A percentile compares a stretch with the other conserved stretches of the same genome.
Conservation (phyloP, 2,329 filamentous ascomycete species). For the Stromatinia cepivora region DNA sequence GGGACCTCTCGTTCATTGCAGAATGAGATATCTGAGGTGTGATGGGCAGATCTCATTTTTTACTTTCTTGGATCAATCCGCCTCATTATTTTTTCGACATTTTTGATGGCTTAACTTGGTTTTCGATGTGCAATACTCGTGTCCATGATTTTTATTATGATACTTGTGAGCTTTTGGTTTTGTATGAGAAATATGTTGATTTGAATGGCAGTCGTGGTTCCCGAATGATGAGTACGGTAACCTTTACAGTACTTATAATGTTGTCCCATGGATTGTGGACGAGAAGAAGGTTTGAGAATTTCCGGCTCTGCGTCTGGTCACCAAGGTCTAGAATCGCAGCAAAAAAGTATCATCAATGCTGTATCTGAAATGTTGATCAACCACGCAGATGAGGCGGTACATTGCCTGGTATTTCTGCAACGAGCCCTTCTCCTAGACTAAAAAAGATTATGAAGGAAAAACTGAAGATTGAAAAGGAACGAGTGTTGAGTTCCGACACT, state of each 20-base stretch:
- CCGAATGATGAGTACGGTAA: background rate
- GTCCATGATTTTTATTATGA: background rate
- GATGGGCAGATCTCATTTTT: constrained; percentile 1
- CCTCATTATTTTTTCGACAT: background rate
- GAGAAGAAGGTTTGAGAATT: background rate
- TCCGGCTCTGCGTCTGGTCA: background rate
- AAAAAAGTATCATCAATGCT: background rate
- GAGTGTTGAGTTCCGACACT: background rate
- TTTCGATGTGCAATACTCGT: background rate
- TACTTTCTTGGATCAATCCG: background rate
- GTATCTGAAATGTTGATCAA: constrained; percentile 7
- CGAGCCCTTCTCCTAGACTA: background rate
- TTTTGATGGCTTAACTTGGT: background rate
- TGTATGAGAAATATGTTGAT: background rate
- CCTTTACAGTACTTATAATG: background rate
- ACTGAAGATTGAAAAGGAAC: background rate
- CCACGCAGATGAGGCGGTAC: background rate
- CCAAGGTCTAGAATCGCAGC: background rate
- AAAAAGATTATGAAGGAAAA: background rate
- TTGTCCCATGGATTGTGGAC: background rate
- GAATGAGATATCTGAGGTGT: background rate
- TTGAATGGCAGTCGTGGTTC: background rate
- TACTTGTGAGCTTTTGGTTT: background rate
- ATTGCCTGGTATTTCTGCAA: background rate
- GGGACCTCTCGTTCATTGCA: constrained; percentile 14